Conservation (phyloP, 2,329 filamentous ascomycete species). For the Kalmusia sp. region DNA sequence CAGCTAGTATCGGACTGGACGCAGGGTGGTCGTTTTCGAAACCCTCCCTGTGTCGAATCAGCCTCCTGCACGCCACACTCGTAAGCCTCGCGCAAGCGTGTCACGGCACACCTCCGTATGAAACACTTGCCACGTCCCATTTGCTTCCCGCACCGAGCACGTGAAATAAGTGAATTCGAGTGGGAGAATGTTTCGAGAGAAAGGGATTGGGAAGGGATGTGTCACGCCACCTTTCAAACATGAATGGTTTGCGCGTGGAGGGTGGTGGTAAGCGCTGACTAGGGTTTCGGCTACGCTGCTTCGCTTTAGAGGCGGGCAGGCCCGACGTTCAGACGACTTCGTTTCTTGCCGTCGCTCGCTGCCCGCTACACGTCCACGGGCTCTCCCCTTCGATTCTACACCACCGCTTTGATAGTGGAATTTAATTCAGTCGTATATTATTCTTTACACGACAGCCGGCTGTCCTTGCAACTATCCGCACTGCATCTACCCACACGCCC, state of each 20-base stretch:
- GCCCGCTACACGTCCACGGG: neutral
- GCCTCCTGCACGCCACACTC: neutral
- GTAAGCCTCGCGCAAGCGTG: constrained; percentile 2
- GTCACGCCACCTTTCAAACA: constrained; percentile 17
- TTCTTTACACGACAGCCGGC: constrained; percentile 11
- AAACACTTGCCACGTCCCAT: neutral
- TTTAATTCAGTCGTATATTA: neutral
- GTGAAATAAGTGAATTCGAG: neutral
- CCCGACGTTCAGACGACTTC: neutral
- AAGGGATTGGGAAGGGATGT: neutral
- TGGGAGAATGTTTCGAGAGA: neutral
- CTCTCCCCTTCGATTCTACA: constrained; percentile 1
- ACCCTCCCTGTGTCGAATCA: constrained; percentile 2
- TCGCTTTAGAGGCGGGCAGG: neutral
- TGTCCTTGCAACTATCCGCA: constrained; percentile 7
- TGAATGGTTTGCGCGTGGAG: constrained; percentile 9
- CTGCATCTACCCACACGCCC: neutral
- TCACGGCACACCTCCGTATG: constrained; percentile 5
- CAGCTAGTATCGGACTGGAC: neutral
- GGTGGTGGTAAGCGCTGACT: constrained; percentile 1
- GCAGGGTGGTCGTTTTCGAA: neutral
- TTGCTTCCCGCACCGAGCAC: neutral
- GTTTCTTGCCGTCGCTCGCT: neutral
- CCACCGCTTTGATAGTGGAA: constrained; percentile 13
- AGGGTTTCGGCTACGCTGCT: constrained; percentile 10